A percentile compares a stretch with the other conserved stretches of the same genome.
Conservation (phyloP, 192 early-diverging fungal genomes). For the Jimgerdemannia flammicorona region DNA sequence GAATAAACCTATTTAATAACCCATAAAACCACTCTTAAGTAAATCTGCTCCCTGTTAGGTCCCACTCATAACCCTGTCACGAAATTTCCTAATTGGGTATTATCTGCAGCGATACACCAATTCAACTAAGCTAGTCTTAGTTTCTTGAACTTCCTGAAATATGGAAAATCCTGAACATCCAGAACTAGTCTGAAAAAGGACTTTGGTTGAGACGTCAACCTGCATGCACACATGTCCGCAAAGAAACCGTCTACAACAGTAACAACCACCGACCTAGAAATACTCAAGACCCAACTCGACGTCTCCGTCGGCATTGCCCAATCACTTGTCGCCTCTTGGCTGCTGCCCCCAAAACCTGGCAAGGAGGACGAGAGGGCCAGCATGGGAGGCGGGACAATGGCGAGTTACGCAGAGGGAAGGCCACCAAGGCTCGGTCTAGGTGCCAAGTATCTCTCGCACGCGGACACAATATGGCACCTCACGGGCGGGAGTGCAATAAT, state of each 20-base stretch:
- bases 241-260: neutral
- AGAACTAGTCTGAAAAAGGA: too few relatives aligned
- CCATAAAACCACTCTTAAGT: too few relatives aligned
- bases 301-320: constrained; percentile 41
- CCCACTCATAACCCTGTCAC: too few relatives aligned
- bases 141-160: too few relatives aligned
- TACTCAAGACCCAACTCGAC: constrained; percentile 48
- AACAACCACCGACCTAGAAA: constrained; percentile 7
- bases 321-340: constrained; percentile 44
- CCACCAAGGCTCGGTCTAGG: constrained; percentile 45
- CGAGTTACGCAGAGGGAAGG: constrained; percentile 22
- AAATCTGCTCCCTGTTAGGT: too few relatives aligned
- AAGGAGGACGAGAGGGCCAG: constrained; percentile 36
- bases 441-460: constrained; percentile 49
- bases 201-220: too few relatives aligned
- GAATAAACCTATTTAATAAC: too few relatives aligned
- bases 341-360: constrained; percentile 24
- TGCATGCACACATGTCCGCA: too few relatives aligned
- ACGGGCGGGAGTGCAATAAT: constrained; percentile 18
- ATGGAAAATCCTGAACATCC: too few relatives aligned
- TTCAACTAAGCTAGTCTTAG: too few relatives aligned
- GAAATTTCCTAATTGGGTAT: too few relatives aligned
- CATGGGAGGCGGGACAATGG: constrained; percentile 6
- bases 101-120: too few relatives aligned
- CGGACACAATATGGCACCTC: constrained; percentile 41